These are phyloP conservation scores for Ogataea allantospora DNA, from an alignment of 805 yeast genomes.

Conservation along the genomic window DNA sequence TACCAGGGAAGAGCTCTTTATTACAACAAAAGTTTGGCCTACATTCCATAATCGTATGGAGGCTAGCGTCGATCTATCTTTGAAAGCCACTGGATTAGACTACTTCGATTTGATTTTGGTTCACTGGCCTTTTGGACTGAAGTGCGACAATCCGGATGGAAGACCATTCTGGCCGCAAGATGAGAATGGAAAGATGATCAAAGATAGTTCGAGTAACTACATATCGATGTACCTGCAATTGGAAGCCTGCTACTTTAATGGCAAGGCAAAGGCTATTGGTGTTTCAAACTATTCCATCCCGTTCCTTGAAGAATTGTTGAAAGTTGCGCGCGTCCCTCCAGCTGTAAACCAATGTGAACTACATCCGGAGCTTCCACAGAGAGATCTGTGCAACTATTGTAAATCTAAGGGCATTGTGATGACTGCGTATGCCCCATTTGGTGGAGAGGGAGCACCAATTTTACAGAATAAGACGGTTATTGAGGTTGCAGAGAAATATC, in stretches of 20 bases:
- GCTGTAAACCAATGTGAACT: slow-evolving; percentile 45
- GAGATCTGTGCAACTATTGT: slow-evolving; percentile 32
- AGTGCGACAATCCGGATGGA: slow-evolving; percentile 18
- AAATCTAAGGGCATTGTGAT: slow-evolving; percentile 32
- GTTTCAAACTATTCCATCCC: slow-evolving; percentile 38
- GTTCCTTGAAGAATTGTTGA: slow-evolving; percentile 33
- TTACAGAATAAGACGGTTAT: slow-evolving; percentile 32
- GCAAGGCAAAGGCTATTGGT: slow-evolving; percentile 44
- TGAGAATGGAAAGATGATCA: slow-evolving; percentile 23
- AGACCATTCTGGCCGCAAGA: slow-evolving; percentile 28
- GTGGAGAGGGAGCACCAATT: slow-evolving; percentile 41
- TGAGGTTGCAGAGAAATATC: slow-evolving; percentile 53
- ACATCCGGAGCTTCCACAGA: slow-evolving; percentile 42
- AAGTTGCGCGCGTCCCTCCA: slow-evolving; percentile 38
- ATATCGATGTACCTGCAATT: slow-evolving; percentile 65
- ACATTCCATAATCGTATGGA: slow-evolving; percentile 32
- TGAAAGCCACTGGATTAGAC: slow-evolving; percentile 37
- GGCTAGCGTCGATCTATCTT: slow-evolving; percentile 36
- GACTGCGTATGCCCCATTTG: slow-evolving; percentile 45
- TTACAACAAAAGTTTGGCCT: slow-evolving; percentile 24
- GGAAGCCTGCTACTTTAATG: slow-evolving; percentile 64
- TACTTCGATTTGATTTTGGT: slow-evolving; percentile 45
- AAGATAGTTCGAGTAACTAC: slow-evolving; percentile 43
- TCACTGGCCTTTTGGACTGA: slow-evolving; percentile 46
- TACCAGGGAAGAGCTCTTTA: slow-evolving; percentile 18